Base-by-base conservation (phyloP, 2,329 filamentous ascomycete genomes). In the Neoarthrinium moseri region DNA sequence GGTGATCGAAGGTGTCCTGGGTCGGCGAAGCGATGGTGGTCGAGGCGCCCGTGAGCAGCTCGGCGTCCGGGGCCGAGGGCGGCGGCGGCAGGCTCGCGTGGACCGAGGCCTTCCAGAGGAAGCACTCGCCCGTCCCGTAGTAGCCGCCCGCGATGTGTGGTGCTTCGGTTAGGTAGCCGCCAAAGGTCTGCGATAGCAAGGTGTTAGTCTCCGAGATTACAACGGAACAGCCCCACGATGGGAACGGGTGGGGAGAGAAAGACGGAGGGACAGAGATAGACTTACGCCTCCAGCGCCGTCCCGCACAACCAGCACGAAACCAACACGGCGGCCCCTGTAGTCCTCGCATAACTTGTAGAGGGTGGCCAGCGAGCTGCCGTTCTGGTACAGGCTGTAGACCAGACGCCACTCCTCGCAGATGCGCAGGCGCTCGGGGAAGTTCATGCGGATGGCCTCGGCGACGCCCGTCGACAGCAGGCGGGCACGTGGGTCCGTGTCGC, bases 71-170 rank as follows among this genome's bases (percentile, higher is more conserved):
- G 53, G 71, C 68, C 4, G 77, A 80, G 0, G 88, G 88, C 0
- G 86, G 87, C 0, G 84, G 87, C 2, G 87, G 87, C 0, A 90
- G 73, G 0, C 81, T 68, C 2, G 83, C 74, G 26, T 91, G 72
- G 4, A 86, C 69, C 35, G 83, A 83, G 1, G 88, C 86, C 38
- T 87, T 82, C 89, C 89, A 95, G 52, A 95, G 80, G 66, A 95
- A 99, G 68, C 92, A 97, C 68, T 99, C 94, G 58, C 94, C 94
- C 11, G 90, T 96, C 59, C 94, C 94, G 66, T 89, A 99, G 73
- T 96, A 99, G 52, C 91, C 87, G 3, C 89, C 71, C 1, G 83
- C 75, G 0, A 90, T 89, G 56, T 87, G 88, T 10, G 92, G 91
- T 41, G 87, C 77, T 64, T 99, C 92, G 43, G 90, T 95, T 44